A percentile compares a stretch with the other conserved stretches of the same genome.
phyloP scores from a whole-genome alignment of 108 stramenopile genomes.

The Nitzschia inconspicua region DNA sequence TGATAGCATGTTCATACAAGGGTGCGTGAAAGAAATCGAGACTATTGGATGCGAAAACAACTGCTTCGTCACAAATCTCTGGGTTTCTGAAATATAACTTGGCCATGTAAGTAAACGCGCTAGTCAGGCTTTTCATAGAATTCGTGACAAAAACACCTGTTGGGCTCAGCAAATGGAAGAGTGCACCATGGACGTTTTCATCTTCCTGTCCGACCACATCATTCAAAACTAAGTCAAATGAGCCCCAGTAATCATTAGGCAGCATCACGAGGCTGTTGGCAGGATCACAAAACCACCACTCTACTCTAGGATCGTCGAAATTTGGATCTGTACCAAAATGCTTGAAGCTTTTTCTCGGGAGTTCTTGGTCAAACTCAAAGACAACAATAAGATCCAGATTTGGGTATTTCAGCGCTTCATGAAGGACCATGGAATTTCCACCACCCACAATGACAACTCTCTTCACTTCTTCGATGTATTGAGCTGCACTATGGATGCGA shows the following conservation, averaged over 20 bases:
- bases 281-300: no score
- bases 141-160: conserved; percentile 39
- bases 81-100: conserved; percentile 51
- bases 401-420: conserved; percentile 66
- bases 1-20: conserved; percentile 18
- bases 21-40: conserved; percentile 52
- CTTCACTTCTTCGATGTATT: conserved; percentile 55
- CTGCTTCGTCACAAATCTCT: conserved; percentile 59
- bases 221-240: conserved; percentile 39
- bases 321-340: conserved; percentile 62
- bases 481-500: conserved; percentile 66
- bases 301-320: conserved; percentile 47
- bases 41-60: conserved; percentile 56
- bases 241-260: conserved; percentile 32
- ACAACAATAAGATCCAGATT: conserved; percentile 53
- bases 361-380: conserved; percentile 63
- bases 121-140: conserved; percentile 52
- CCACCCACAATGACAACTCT: conserved; percentile 63
- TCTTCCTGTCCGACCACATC: conserved; percentile 21
- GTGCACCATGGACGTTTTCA: conserved; percentile 24
- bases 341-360: conserved; percentile 45
- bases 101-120: conserved; percentile 49
- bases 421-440: conserved; percentile 66
- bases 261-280: conserved; percentile 25
- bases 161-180: conserved; percentile 26